Base-by-base conservation (phyloP, 176 grass and related monocot species). In the Poa pratensis region DNA sequence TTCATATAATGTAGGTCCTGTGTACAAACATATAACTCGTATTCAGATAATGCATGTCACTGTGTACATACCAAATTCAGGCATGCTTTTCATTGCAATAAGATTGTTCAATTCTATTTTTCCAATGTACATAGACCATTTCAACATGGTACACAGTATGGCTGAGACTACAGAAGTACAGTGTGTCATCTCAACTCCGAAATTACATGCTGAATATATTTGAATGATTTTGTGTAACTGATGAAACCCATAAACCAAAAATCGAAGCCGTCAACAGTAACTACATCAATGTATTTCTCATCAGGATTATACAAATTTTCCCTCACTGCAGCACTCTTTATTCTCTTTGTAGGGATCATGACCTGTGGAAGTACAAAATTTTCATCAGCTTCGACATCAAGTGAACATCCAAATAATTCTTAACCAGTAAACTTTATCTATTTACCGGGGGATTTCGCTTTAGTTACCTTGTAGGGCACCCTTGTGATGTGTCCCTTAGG, bases 181-280 rank as follows among this genome's bases (percentile, higher is more conserved):
- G 8, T 16, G 54, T 72, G 20, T 87, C 74, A 94, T 85, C 85
- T 90, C 37, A 80, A 43, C 66, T 78, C 69, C 24, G 68, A 83
- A 67, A 90, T 87, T 77, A 76, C 80, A 83, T 18, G 69, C 82
- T 84, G 75, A 75, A 95, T 55, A 81, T 86, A 81, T 77, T 83
- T 91, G 61, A 90, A 89, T 68, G 91, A 94, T 75, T 80, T 93
- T 70, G 79, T 57, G 30, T 82, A 85, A 68, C 90, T 94, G n/a
- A 94, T 34, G 80, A 94, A 98, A 52, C 87, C 91, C 83, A 92
- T 98, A 70, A 98, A 98, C 96, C 96, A 98, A 78, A 98, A 95
- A 79, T 95, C 93, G 30, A 98, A 98, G 6, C 77, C 89, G 28
- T 98, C 96, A 69, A 77, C 39, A 13, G 96, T 98, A 51, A 94